Conservation (phyloP, 78 protist genomes). For the Dictyostelium intermedium region DNA sequence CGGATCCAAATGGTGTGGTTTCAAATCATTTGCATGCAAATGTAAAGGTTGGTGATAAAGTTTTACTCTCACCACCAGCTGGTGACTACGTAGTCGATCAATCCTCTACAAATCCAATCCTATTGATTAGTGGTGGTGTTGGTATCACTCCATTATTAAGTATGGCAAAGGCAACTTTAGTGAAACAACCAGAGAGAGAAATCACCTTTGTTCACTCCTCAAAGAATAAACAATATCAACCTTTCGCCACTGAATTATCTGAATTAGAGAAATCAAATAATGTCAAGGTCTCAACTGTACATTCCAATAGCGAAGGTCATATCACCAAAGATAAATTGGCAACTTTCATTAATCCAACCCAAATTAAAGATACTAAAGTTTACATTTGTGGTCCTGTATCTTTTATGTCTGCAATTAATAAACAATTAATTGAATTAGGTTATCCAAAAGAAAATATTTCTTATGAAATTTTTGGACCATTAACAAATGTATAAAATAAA, state of each 20-base stretch:
- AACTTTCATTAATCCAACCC: neutral
- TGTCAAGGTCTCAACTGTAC: neutral
- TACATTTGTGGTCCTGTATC: slow-evolving; percentile 43
- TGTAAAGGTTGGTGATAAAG: slow-evolving; percentile 20
- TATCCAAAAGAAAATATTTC: slow-evolving; percentile 6
- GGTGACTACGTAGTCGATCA: slow-evolving; percentile 24
- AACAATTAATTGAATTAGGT: neutral
- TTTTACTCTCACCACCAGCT: slow-evolving; percentile 5
- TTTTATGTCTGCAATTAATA: slow-evolving; percentile 30
- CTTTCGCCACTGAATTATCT: neutral
- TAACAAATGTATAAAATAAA: neutral
- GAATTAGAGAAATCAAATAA: neutral
- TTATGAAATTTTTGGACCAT: slow-evolving; percentile 72
- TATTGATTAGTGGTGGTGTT: slow-evolving; percentile 48
- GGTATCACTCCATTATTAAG: slow-evolving; percentile 46
- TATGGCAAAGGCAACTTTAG: neutral
- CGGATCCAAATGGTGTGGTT: slow-evolving; percentile 11
- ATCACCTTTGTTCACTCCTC: neutral
- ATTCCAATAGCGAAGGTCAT: neutral
- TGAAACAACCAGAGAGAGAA: slow-evolving; percentile 10
- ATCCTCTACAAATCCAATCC: neutral
- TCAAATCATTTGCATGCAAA: slow-evolving; percentile 17
- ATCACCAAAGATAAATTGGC: neutral
- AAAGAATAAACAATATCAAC: neutral
- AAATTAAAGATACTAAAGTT: neutral